These are phyloP conservation scores for Curvularia spicifera DNA, from an alignment of 2,329 filamentous ascomycete species.

Conservation along the genomic window DNA sequence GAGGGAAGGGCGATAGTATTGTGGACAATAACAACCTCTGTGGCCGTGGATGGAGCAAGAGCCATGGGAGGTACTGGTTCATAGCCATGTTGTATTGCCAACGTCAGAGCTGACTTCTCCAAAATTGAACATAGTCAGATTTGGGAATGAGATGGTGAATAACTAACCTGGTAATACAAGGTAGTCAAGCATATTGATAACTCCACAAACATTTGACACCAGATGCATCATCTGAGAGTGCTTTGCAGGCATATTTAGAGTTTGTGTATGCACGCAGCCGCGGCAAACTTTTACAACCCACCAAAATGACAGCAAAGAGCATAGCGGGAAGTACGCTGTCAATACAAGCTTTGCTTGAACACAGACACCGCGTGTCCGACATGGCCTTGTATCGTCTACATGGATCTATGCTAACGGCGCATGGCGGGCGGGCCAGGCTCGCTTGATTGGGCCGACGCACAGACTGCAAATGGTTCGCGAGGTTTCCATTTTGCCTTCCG, in stretches of 20 bases:
- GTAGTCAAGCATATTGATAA: not conserved
- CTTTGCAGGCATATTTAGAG: not conserved
- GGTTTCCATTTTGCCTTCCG: slow-evolving; percentile 25
- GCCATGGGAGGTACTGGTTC: not conserved
- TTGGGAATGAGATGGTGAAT: not conserved
- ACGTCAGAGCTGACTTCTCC: slow-evolving; percentile 21
- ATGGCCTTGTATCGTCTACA: too few relatives aligned
- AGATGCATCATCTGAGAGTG: not conserved
- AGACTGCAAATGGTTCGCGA: slow-evolving; percentile 14
- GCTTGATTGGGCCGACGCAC: slow-evolving; percentile 23
- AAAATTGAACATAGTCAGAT: slow-evolving; percentile 17
- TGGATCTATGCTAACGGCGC: not conserved
- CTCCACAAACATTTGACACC: not conserved
- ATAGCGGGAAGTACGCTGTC: not conserved
- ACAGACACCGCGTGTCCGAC: not conserved
- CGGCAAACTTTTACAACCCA: not conserved
- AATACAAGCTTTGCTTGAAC: not conserved
- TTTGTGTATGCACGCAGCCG: not conserved
- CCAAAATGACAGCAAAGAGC: too few relatives aligned
- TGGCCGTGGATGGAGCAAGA: not conserved
- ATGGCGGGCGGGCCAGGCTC: slow-evolving; percentile 14
- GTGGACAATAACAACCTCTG: not conserved
- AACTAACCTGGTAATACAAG: not conserved
- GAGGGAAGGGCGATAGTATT: not conserved
- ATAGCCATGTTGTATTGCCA: slow-evolving; percentile 10